Base-by-base conservation (phyloP, 352 stramenopile genomes). In the Thraustochytrium striatum region DNA sequence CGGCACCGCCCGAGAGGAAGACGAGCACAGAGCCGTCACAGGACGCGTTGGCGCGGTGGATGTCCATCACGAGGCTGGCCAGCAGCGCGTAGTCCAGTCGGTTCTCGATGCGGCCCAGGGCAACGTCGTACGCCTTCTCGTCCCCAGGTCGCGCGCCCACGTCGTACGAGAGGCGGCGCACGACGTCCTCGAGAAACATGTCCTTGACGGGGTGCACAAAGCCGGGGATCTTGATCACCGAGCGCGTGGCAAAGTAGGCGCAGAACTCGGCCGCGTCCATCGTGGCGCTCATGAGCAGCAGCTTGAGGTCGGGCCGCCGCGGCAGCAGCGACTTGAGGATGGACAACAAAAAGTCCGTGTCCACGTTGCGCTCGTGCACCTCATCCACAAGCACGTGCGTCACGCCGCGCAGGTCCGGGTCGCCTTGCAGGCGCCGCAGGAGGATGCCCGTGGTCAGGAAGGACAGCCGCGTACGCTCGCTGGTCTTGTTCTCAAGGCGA, bases 381-480 rank as follows among this genome's bases (percentile, higher is more conserved):
- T 98, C 95, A 83, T 99, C 96, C 25, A 99, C 92, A 61, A 99
- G 93, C 61, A 99, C 90, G 83, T 98, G 95, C 32, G 92, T 97
- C 36, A 99, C 86, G 57, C 92, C 90, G 41, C 93, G 82, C 2
- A 98, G 83, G 3, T 88, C 91, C 5, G 79, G 83, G 16, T 93
- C 88, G 2, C 90, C 85, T 57, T 98, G 93, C 8, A 98, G 85
- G 57, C 91, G 89, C 13, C 94, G 91, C 9, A 98, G 84, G 28
- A 98, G 83, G 30, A 98, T 92, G 41, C 94, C 95, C 28, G 94
- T 98, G 39, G 79, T 83, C 3, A 73, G 30, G 44, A 83, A 83
- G 28, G 61, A 61, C 2, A 83, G 57, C 1, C 79, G 16, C 7
- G 79, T 83, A 13, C 68, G 25, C 21, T n/a, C 19, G 19, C 36